Evolutionary conservation across 1,139 yeast genomes (phyloP).

Genomic region (Blastobotrys aristatus): DNA sequence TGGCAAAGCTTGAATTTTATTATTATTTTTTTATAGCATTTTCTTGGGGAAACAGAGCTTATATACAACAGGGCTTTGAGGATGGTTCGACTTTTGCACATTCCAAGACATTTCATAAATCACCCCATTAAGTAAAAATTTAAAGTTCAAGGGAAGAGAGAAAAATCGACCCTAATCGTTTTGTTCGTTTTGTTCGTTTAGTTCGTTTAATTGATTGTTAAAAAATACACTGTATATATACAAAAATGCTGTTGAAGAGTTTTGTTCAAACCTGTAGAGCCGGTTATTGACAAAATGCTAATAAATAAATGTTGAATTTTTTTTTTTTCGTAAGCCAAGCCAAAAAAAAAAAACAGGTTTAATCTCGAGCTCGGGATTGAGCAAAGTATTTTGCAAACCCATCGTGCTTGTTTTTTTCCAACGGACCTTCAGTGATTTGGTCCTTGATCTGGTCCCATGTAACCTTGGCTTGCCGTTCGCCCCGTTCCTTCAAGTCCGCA

Average conservation of each 20-base stretch:
- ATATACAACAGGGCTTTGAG: no score
- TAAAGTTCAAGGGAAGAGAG: no score
- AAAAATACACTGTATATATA: not conserved
- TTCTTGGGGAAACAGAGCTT: not conserved
- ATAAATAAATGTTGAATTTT: constrained; percentile 8
- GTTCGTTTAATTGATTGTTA: not conserved
- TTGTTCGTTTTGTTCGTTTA: no score
- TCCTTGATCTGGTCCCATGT: constrained; percentile 28
- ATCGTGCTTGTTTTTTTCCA: constrained; percentile 26
- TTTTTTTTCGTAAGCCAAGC: not conserved
- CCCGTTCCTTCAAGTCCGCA: constrained; percentile 44
- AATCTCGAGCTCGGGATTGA: constrained; percentile 28
- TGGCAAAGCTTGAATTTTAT: no score
- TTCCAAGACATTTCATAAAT: no score
- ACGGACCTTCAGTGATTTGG: constrained; percentile 25
- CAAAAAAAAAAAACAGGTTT: not conserved
- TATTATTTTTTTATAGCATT: not conserved
- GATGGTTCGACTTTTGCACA: no score
- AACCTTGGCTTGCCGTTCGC: constrained; percentile 30
- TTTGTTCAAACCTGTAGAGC: not conserved
- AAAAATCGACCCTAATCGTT: no score
- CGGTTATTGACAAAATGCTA: not conserved
- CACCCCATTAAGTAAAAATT: no score
- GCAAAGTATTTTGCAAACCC: constrained; percentile 30
- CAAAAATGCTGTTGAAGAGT: constrained; percentile 11